Base-by-base conservation (phyloP, 306 rosid species). In the Dalbergia cochinchinensis region DNA sequence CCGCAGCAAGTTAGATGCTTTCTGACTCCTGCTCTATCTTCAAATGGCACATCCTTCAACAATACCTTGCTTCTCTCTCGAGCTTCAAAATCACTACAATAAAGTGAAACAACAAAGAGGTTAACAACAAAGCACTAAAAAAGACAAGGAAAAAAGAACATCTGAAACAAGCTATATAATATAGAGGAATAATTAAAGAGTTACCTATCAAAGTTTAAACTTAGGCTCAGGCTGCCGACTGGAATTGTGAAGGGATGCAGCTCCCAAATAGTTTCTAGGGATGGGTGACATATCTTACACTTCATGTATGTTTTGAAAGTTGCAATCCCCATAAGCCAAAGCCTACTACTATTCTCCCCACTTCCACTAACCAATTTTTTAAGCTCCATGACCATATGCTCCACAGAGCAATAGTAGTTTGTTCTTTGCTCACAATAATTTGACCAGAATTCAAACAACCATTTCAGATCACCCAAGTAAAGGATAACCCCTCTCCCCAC, bases 361-460 rank as follows among this genome's bases (percentile, higher is more conserved):
- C 79, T 85, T 54, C 81, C 89, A 78, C 78, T 47, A 5, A 89
- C 88, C 86, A 91, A 65, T 66, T 89, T 92, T 64, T 91, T 87
- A 26, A 94, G 78, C 84, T 91, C 97, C 94, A 89, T 87, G 6
- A 90, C 87, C 76, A 91, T 65, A 69, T 91, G 89, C 76, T 94
- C 91, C 33, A 91, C 71, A 62, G 86, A 83, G 80, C 86, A 84
- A 64, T 85, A 88, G 65, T 74, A 83, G 65, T 78, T 85, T 65
- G 77, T 80, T 66, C 83, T 91, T 45, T 79, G 75, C 37, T 86
- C 86, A 48, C 84, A 80, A 85, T 73, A 85, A 79, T 47, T 86
- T 60, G 93, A 83, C 98, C 97, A 94, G 8, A 90, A 86, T 75
- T 94, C 97, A 51, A 91, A 79, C 64, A 90, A 81, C 95, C 98